Percentiles rank a stretch among this genome's conserved stretches.
phyloP scores from a whole-genome alignment of 1,284 basidiomycete genomes.

The Ceratobasidium theobromae region DNA sequence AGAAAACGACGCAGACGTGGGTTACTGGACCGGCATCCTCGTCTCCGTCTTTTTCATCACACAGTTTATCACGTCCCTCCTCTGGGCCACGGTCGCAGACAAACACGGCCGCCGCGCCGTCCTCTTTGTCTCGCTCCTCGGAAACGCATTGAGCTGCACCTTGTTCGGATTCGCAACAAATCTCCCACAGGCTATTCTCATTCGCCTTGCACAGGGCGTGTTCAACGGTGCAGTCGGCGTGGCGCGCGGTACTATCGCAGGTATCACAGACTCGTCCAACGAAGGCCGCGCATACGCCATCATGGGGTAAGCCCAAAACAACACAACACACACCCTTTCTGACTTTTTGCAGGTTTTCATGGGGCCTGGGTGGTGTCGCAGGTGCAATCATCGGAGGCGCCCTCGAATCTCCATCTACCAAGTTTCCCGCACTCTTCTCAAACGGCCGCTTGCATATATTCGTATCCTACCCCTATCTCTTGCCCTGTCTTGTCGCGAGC shows the following conservation, averaged over 20 bases:
- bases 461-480: conserved; percentile 82
- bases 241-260: conserved; percentile 83
- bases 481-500: conserved; percentile 83
- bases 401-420: conserved; percentile 81
- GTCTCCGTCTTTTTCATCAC: conserved; percentile 80
- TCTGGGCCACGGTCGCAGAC: conserved; percentile 93
- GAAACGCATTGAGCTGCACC: conserved; percentile 75
- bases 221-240: conserved; percentile 96
- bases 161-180: conserved; percentile 85
- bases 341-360: conserved; percentile 62
- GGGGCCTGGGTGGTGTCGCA: conserved; percentile 93
- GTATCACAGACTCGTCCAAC: conserved; percentile 87
- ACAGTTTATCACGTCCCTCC: conserved; percentile 89
- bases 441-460: conserved; percentile 60
- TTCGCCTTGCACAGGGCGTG: conserved; percentile 90
- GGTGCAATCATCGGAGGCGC: conserved; percentile 85
- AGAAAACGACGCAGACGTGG: conserved; percentile 65
- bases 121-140: conserved; percentile 80
- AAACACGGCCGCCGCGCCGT: conserved; percentile 87
- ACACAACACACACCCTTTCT: neutral
- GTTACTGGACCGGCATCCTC: conserved; percentile 82
- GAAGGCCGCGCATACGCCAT: conserved; percentile 94
- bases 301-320: conserved; percentile 60
- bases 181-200: conserved; percentile 79
- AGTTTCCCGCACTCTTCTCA: conserved; percentile 77